Evolutionary conservation across 352 stramenopile species (phyloP), one percentile per base, ranked within the genome.

Genomic region (Globisporangium uncinulatum): DNA sequence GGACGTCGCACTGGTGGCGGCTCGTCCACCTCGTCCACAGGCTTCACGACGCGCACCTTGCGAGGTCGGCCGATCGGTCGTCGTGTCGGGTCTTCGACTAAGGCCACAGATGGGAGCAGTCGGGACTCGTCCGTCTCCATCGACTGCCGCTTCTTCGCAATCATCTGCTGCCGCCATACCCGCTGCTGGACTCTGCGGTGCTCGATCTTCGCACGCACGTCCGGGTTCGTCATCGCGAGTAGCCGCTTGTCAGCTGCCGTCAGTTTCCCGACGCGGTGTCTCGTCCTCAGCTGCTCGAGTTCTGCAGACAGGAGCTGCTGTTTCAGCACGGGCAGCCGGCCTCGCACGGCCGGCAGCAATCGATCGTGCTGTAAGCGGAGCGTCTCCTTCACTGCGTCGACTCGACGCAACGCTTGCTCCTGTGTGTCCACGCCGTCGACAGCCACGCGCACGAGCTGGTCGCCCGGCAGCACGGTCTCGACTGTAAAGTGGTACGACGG

Each of bases 401-500:
- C 39, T 9, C 47, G 48, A 19, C 42, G n/a, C 13, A 57, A 19
- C 10, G 62, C 62, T 15, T 65, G 54, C 24, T 64, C 51, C 21
- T 50, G 37, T 15, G 21, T 68, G 51, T 65, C 62, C n/a, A 68
- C 17, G 20, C 51, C 47, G 44, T 65, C 50, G 5, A 47, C 50
- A 17, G 39, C 20, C n/a, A 68, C 57, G 21, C 32, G 42, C 11
- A 63, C 57, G 13, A 42, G 45, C 32, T 67, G 61, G 17, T 54
- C 44, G 8, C 48, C 49, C 13, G 49, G 50, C 9, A 67, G 37
- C 19, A 34, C 41, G 3, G 41, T 47, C 29, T 60, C 41, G 20
- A 67, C 5, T 11, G 56, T 56, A 20, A 67, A 51, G 21, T 55
- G 36, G 45, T 67, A 67, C 43, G 37, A 24, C 21, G 61, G 61